Evolutionary conservation across 2,329 filamentous ascomycete species (phyloP).

Genomic region (Colletotrichum liriopes): DNA sequence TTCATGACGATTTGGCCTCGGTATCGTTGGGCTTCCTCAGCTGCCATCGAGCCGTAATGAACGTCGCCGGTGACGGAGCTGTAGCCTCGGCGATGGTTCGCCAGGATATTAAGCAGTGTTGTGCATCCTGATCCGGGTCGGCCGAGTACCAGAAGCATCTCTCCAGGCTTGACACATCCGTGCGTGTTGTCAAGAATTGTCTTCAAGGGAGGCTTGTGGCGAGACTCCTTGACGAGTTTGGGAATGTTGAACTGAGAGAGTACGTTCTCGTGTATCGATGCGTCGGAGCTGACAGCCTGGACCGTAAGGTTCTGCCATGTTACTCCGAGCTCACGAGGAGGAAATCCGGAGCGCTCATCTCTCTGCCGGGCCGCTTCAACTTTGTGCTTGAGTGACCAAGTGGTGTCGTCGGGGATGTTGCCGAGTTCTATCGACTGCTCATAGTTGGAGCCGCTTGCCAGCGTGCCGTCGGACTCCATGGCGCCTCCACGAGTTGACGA

Average conservation of each 20-base stretch:
- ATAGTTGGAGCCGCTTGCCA: slow-evolving; percentile 33
- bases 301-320: slow-evolving; percentile 78
- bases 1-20: slow-evolving; percentile 77
- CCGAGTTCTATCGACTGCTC: slow-evolving; percentile 37
- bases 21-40: slow-evolving; percentile 64
- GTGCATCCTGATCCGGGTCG: slow-evolving; percentile 80
- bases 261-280: slow-evolving; percentile 77
- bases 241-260: slow-evolving; percentile 71
- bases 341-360: slow-evolving; percentile 62
- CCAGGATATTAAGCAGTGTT: slow-evolving; percentile 78
- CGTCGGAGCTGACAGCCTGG: slow-evolving; percentile 72
- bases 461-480: slow-evolving; percentile 43
- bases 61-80: slow-evolving; percentile 72
- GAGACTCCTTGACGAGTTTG: slow-evolving; percentile 66
- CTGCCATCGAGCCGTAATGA: slow-evolving; percentile 67
- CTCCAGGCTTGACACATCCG: slow-evolving; percentile 80
- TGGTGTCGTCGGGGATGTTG: slow-evolving; percentile 11
- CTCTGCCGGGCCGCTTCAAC: slow-evolving; percentile 61
- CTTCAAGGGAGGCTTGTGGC: slow-evolving; percentile 70
- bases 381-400: slow-evolving; percentile 65
- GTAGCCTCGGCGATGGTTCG: slow-evolving; percentile 75
- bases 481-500: slow-evolving; percentile 20
- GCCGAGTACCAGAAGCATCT: slow-evolving; percentile 80
- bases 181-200: slow-evolving; percentile 77
- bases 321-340: slow-evolving; percentile 70